Percentiles rank a stretch among this genome's conserved stretches.
phyloP scores from a whole-genome alignment of 345 rosid genomes.

The Lepidium africanum region DNA sequence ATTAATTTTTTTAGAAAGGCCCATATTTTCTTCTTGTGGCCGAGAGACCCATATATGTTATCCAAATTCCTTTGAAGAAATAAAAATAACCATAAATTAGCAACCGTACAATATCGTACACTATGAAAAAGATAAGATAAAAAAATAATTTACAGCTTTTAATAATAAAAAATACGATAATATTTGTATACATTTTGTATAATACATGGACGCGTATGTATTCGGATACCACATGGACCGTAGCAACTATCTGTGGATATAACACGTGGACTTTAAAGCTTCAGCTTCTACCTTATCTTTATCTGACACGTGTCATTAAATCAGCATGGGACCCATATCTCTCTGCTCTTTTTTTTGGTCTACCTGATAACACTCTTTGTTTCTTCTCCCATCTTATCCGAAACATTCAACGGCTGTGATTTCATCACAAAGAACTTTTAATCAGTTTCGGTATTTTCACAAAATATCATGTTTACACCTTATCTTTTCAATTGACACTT shows the following conservation, averaged over 20 bases:
- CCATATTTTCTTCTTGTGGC: not conserved
- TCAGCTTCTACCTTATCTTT: conserved; percentile 21
- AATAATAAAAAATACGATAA: too few relatives aligned
- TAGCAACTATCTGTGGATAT: conserved; percentile 6
- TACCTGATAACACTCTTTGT: not conserved
- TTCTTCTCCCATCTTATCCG: conserved; percentile 28
- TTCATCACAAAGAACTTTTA: not conserved
- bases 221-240: conserved; percentile 3
- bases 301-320: conserved; percentile 23
- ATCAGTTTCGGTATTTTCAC: not conserved
- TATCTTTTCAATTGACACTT: not conserved
- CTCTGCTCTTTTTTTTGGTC: not conserved
- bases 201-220: conserved; percentile 2
- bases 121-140: not conserved
- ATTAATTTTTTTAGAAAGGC: not conserved
- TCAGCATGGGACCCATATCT: conserved; percentile 9
- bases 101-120: not conserved
- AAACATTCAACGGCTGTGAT: conserved; percentile 19
- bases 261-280: conserved; percentile 15
- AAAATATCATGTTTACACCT: not conserved
- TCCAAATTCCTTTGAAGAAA: not conserved
- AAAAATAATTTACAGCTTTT: not conserved
- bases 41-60: not conserved
- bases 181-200: not conserved
- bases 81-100: not conserved